Conservation (phyloP, 495 filamentous ascomycete genomes). For the Beverwykella pulmonaria region DNA sequence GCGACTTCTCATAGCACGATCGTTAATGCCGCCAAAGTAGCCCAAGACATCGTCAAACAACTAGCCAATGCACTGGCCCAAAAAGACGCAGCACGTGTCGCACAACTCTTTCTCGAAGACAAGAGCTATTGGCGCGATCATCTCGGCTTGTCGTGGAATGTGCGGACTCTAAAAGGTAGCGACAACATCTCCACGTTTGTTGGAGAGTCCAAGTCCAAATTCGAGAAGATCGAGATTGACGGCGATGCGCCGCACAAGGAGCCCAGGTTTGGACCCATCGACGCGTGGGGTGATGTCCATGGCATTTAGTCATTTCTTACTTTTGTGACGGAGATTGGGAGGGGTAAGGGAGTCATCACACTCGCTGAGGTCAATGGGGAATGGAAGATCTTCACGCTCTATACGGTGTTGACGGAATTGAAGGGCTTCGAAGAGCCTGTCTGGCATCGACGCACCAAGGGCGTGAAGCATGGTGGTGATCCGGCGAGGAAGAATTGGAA, state of each 20-base stretch:
- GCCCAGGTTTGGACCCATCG: constrained; percentile 13
- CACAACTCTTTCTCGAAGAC: too few relatives aligned
- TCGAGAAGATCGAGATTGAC: too few relatives aligned
- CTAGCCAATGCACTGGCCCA: too few relatives aligned
- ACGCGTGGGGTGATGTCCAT: constrained; percentile 27
- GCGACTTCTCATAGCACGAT: constrained; percentile 4
- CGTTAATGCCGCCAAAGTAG: too few relatives aligned
- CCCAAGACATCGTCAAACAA: too few relatives aligned
- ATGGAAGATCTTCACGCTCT: constrained; percentile 41
- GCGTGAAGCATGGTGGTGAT: constrained; percentile 34
- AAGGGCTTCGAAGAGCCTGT: constrained; percentile 25
- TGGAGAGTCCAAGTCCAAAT: too few relatives aligned
- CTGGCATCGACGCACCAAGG: constrained; percentile 18
- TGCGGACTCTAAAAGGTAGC: too few relatives aligned
- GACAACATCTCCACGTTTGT: too few relatives aligned
- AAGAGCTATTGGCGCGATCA: too few relatives aligned
- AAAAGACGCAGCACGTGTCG: too few relatives aligned
- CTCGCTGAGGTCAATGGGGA: constrained; percentile 16
- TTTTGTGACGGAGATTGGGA: constrained; percentile 36
- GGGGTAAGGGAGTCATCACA: constrained; percentile 26
- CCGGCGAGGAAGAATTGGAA: constrained; percentile 58
- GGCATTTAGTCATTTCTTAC: constrained; percentile 35
- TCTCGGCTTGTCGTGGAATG: too few relatives aligned
- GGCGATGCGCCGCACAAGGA: too few relatives aligned
- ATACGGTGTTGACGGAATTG: constrained; percentile 28